A percentile compares a stretch with the other conserved stretches of the same genome.
Conservation (phyloP, 768 basidiomycete genomes). For the Auriculariales sp. region DNA sequence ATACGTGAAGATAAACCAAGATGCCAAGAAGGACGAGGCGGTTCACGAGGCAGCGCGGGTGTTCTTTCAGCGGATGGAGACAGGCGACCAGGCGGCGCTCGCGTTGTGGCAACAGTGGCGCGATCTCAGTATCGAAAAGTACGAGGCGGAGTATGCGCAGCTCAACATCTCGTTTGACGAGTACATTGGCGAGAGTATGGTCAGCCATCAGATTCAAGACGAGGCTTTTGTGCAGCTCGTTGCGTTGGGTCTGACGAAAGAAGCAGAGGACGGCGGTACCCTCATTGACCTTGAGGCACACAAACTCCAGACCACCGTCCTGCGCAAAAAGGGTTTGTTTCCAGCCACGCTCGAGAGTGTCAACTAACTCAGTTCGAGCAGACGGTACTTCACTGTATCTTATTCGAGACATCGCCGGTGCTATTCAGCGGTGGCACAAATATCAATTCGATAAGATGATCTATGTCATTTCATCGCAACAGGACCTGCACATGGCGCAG, state of each 20-base stretch:
- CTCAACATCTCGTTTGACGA: slow-evolving; percentile 86
- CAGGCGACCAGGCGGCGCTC: slow-evolving; percentile 69
- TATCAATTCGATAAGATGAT: slow-evolving; percentile 89
- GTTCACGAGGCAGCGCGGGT: slow-evolving; percentile 65
- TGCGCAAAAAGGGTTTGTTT: slow-evolving; percentile 61
- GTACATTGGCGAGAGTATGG: slow-evolving; percentile 82
- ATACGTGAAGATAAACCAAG: slow-evolving; percentile 88
- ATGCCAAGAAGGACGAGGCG: slow-evolving; percentile 53
- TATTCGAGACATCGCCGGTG: slow-evolving; percentile 89
- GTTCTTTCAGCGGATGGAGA: slow-evolving; percentile 93
- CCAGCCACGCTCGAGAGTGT: not conserved
- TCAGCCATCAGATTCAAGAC: slow-evolving; percentile 59
- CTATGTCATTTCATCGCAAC: slow-evolving; percentile 79
- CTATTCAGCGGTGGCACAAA: slow-evolving; percentile 81
- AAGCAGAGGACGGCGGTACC: slow-evolving; percentile 67
- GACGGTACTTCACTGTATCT: slow-evolving; percentile 92
- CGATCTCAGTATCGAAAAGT: slow-evolving; percentile 78
- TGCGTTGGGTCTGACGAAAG: slow-evolving; percentile 53
- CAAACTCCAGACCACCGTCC: slow-evolving; percentile 83
- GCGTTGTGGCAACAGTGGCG: slow-evolving; percentile 89
- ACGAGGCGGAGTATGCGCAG: slow-evolving; percentile 73
- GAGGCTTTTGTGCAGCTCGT: slow-evolving; percentile 54
- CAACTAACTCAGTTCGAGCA: slow-evolving; percentile 15
- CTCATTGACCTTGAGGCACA: slow-evolving; percentile 77
- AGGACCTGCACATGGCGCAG: slow-evolving; percentile 78